These are phyloP conservation scores for Fonsecaea nubica DNA, from an alignment of 2,329 filamentous ascomycete species.

Conservation along the genomic window DNA sequence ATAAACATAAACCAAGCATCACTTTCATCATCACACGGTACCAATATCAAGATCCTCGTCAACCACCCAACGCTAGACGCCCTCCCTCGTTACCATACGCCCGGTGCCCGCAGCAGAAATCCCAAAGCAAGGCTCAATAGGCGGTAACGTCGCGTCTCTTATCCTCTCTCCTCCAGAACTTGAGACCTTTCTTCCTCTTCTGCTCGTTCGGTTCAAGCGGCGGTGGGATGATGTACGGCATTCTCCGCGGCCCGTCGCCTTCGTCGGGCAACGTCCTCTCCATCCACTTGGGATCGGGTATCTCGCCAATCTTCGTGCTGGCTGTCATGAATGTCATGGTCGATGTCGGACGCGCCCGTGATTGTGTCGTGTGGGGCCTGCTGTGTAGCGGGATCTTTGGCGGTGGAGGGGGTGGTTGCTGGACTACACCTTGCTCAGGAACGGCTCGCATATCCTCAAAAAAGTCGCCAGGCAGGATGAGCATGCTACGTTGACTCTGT, in stretches of 20 bases:
- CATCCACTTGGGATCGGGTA: slow-evolving; percentile 47
- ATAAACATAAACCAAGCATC: too few species aligned
- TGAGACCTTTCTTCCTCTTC: slow-evolving; percentile 35
- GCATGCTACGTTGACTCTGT: slow-evolving; percentile 33
- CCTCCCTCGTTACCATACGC: not conserved
- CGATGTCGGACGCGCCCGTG: slow-evolving; percentile 30
- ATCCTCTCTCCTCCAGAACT: slow-evolving; percentile 38
- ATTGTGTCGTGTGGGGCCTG: slow-evolving; percentile 3
- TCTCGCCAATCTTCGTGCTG: slow-evolving; percentile 70
- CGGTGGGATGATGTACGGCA: slow-evolving; percentile 35
- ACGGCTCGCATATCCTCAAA: slow-evolving; percentile 15
- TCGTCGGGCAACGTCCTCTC: slow-evolving; percentile 21
- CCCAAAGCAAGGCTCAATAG: not conserved
- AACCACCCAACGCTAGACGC: not conserved
- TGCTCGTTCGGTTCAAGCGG: slow-evolving; percentile 28
- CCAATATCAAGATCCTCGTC: not conserved
- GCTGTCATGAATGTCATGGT: slow-evolving; percentile 63
- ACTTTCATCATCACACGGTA: not conserved
- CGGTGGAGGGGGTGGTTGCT: slow-evolving; percentile 21
- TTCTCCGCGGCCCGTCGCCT: slow-evolving; percentile 17
- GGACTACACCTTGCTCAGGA: slow-evolving; percentile 2
- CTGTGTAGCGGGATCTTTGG: slow-evolving; percentile 32
- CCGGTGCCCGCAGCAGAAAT: not conserved
- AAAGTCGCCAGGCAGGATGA: slow-evolving; percentile 36
- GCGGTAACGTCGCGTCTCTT: slow-evolving; percentile 20